Base-by-base conservation (phyloP, 2,329 filamentous ascomycete species). In the Curvularia spicifera region DNA sequence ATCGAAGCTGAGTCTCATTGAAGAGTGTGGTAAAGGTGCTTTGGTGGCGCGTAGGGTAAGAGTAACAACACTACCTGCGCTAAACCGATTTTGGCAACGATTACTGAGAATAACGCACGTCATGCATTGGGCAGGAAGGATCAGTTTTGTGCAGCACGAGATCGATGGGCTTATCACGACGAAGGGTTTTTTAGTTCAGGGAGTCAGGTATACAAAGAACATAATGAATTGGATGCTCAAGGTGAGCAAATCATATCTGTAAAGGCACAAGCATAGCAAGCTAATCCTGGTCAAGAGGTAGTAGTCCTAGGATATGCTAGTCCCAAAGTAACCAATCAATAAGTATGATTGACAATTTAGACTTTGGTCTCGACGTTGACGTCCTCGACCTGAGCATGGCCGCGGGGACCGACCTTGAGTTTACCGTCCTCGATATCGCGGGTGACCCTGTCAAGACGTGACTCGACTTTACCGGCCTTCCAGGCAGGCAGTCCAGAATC, bases 401-500 rank as follows among this genome's bases (percentile, higher is more conserved):
- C 42, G 10, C 50, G 47, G 15, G 55, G 50, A 22, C 56, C 35
- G 15, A 74, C 65, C 60, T 75, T 75, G 52, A 73, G 54, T 12
- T 72, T 66, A 13, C 75, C 76, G 39, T 68, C 71, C 58, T 78
- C 76, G 53, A 78, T 78, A 31, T 78, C 75, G 18, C 60, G 63
- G 44, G 69, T 59, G 15, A 78, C 60, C 45, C 70, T 61, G 29
- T 78, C 76, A 22, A 78, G 70, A 51, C 74, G 68, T 18, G 73
- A 76, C 33, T 57, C 68, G 28, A 64, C 64, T 40, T 67, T 66
- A 9, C 61, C 62, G 13, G 65, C 56, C 64, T 72, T 73, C 76
- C 76, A 78, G 2, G 76, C 70, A 40, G 72, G 72, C 15, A 71
- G 65, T 24, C 75, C 74, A 15, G 61, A 63, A 58, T 78, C 77